Evolutionary conservation across 805 yeast species (phyloP), one percentile per base, ranked within the genome.

Genomic region (Metahyphopichia silvanorum): DNA sequence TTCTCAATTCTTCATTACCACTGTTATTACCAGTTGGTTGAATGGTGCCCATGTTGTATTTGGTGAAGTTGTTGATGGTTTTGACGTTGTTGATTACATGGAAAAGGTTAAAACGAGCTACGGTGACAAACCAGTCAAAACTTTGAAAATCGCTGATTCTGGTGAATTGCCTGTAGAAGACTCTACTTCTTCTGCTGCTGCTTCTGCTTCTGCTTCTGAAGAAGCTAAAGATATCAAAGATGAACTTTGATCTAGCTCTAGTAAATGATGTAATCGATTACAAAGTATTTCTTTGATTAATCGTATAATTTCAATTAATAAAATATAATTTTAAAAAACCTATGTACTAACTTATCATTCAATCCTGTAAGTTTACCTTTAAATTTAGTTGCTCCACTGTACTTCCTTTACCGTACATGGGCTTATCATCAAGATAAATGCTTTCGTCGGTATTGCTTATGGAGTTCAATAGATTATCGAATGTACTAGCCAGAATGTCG

Each of bases 31-130:
- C 35, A 67, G 82, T 31, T 93, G 98, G 98, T 77, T 93, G 55
- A 87, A 93, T 55, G 93, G 94, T 44, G 79, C 70, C 49, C 98
- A 93, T 63, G 98, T 93, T 55, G 98, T 93, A 25, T 93, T 93
- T 53, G 98, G 98, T 45, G 86, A 87, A 66, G 96, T 93, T 35
- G 37, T 87, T 12, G 88, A 82, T 36, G 98, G 98, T 30, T 71
- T 79, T 69, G 96, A 91, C 44, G 76, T 87, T 31, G 86, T 91
- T 35, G 63, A 71, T 44, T 71, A 76, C 60, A 78, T 93, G 53
- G 96, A 88, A 64, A 59, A 60, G 29, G 78, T 84, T 40, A 76
- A 79, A 63, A 87, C 94, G 4, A 35, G 47, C 21, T 43, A 43
- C 21, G 78, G 84, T 44, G 93, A 87, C 62, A 73, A 66, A 44